These are phyloP conservation scores for Ogataea sp. DNA, from an alignment of 805 yeast genomes.

Conservation along the genomic window DNA sequence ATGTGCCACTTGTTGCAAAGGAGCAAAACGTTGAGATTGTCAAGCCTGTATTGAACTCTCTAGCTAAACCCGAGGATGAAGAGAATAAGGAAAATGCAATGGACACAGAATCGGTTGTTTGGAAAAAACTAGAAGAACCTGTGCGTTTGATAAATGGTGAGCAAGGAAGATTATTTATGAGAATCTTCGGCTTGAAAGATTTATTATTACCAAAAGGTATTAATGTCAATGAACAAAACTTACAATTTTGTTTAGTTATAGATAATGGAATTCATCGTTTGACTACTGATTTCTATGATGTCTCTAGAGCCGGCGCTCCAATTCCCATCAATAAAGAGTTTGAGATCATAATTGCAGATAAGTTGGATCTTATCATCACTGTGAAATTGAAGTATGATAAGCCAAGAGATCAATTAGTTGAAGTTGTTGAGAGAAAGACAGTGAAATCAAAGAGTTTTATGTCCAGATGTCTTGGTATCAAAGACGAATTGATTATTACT, in stretches of 20 bases:
- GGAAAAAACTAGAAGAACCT: no score
- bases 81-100: background rate
- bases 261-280: conserved; percentile 83
- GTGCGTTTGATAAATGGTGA: conserved; percentile 19
- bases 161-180: conserved; percentile 46
- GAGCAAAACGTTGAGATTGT: background rate
- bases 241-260: conserved; percentile 43
- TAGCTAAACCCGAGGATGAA: no score
- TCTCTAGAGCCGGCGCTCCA: conserved; percentile 15
- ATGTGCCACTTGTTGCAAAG: background rate
- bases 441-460: conserved; percentile 23
- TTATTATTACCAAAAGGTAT: conserved; percentile 40
- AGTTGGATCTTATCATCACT: conserved; percentile 61
- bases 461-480: conserved; percentile 26
- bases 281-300: conserved; percentile 40
- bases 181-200: conserved; percentile 37
- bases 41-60: background rate
- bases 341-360: conserved; percentile 58
- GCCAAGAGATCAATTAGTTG: conserved; percentile 43
- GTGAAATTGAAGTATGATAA: conserved; percentile 56
- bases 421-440: conserved; percentile 45
- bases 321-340: conserved; percentile 61
- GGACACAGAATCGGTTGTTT: conserved; percentile 3
- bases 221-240: conserved; percentile 27
- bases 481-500: conserved; percentile 39